Base-by-base conservation (phyloP, 495 filamentous ascomycete genomes). In the Elasticomyces elasticus region DNA sequence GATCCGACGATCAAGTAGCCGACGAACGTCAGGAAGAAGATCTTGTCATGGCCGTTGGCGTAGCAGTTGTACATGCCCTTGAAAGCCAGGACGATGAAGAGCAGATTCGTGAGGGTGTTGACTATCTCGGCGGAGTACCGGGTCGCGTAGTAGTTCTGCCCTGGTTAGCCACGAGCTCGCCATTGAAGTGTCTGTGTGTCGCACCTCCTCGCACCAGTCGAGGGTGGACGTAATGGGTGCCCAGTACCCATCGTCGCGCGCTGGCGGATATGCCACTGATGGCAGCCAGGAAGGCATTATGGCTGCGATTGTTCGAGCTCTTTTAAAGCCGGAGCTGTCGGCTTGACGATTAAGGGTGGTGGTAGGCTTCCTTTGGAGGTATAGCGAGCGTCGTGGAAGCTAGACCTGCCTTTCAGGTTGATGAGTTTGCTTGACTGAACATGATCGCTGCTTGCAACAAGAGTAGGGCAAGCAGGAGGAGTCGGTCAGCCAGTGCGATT, bases 161-260 rank as follows among this genome's bases (percentile, higher is more conserved):
- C 15, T 30, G 22, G 13, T 10, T 22, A 25, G 46, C 19, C 20
- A 53, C n/a, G 49, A 2, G 5, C 35, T n/a, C 13, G 22, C 30
- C 12, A 17, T 35, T 17, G 38, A 19, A 24, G 17, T 12, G 27
- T 43, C 19, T 31, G 43, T 9, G 28, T 47, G 24, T 40, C 69
- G 53, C 69, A 88, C 86, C 79, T 94, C 89, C 78, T 94, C 89
- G 65, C 89, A 94, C 83, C 87, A 95, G 61, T 95, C 92, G 53
- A 95, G 64, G 0, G 89, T 95, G 19, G 87, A 90, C 0, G 88
- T 95, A 38, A 92, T 85, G 31, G 87, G 83, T 12, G 75, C 79
- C 89, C 89, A 95, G 66, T 81, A 86, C 26, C 89, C 89, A 48
- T 78, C 73, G 24, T 73, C 42, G 22, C 43, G 63, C 9, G 79